Percentiles rank a stretch among this genome's conserved stretches.
Conservation (phyloP, 2,329 filamentous ascomycete genomes). For the Beauveria caledonica region DNA sequence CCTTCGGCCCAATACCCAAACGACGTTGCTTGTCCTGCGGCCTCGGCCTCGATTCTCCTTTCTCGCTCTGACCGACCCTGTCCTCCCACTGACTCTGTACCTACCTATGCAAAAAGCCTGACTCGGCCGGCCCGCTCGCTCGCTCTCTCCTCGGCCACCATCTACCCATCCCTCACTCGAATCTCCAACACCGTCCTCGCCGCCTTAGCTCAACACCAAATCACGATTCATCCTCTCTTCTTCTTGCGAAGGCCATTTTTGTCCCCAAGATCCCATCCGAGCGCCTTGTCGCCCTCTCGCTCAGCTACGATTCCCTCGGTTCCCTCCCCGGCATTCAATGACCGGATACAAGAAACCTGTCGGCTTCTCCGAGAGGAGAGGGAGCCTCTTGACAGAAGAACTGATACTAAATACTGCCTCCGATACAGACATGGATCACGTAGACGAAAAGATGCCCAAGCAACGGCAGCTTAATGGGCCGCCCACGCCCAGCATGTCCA, state of each 20-base stretch:
- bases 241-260: neutral
- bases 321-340: conserved; percentile 22
- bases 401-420: conserved; percentile 42
- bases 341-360: conserved; percentile 40
- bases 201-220: neutral
- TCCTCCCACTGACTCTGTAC: neutral
- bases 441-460: conserved; percentile 45
- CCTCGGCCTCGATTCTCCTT: neutral
- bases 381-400: conserved; percentile 50
- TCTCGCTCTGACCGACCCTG: neutral
- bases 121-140: conserved; percentile 7
- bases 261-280: neutral
- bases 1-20: neutral
- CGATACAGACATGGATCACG: conserved; percentile 34
- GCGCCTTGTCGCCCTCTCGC: neutral
- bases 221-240: neutral
- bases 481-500: conserved; percentile 59
- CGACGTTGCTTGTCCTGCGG: neutral
- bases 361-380: conserved; percentile 54
- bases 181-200: neutral
- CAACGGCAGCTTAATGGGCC: conserved; percentile 43
- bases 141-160: conserved; percentile 1
- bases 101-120: conserved; percentile 7
- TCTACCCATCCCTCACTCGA: conserved; percentile 1
- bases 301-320: neutral